Percentiles rank a stretch among this genome's conserved stretches.
phyloP scores from a whole-genome alignment of 306 rosid genomes.

The Lablab purpureus region DNA sequence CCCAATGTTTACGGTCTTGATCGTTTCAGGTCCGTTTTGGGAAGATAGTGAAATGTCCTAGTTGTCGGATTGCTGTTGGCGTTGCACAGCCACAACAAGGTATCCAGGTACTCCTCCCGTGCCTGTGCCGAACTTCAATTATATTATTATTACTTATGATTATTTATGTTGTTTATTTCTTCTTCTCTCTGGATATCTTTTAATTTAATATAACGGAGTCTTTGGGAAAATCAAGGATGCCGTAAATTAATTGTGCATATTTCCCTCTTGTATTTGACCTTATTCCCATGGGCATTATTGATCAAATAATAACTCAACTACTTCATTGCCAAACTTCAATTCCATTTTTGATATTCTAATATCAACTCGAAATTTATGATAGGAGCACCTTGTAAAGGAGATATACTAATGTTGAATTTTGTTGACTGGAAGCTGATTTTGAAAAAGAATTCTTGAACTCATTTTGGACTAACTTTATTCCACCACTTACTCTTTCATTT shows the following conservation, averaged over 20 bases:
- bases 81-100: constrained; percentile 99
- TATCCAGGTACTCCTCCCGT: constrained; percentile 73
- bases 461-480: constrained; percentile 3
- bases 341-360: constrained; percentile 10
- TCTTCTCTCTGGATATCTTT: constrained; percentile 19
- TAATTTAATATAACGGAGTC: neutral
- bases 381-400: neutral
- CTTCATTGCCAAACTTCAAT: constrained; percentile 36
- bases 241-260: neutral
- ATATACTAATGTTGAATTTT: constrained; percentile 1
- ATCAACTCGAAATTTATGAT: constrained; percentile 14
- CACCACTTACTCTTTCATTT: constrained; percentile 15
- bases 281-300: neutral
- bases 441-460: neutral
- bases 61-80: constrained; percentile 80
- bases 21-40: constrained; percentile 88
- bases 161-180: neutral
- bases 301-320: neutral
- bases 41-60: constrained; percentile 92
- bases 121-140: neutral
- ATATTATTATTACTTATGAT: constrained; percentile 17
- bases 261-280: neutral
- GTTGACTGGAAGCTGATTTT: constrained; percentile 11
- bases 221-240: constrained; percentile 32
- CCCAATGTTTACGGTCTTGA: constrained; percentile 9